phyloP scores from a whole-genome alignment of 495 filamentous ascomycete species.

The Diplogelasinospora grovesii region DNA sequence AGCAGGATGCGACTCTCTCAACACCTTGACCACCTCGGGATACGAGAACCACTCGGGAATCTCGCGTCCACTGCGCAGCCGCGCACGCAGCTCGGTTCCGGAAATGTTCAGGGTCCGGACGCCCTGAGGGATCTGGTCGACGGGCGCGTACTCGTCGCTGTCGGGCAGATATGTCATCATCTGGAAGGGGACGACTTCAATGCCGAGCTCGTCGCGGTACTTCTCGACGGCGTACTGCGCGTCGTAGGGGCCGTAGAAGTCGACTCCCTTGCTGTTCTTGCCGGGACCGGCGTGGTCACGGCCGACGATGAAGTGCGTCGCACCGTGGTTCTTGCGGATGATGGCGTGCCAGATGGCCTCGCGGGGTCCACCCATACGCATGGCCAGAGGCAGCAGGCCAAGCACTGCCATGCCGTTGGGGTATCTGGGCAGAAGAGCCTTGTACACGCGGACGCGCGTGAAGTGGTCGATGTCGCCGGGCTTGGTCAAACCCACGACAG shows the following conservation, averaged over 20 bases:
- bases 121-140: conserved; percentile 79
- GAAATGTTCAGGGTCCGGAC: conserved; percentile 93
- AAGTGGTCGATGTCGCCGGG: conserved; percentile 99
- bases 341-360: conserved; percentile 99
- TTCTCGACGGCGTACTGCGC: conserved; percentile 97
- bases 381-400: conserved; percentile 89
- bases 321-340: conserved; percentile 98
- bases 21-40: conserved; percentile 93
- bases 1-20: conserved; percentile 89
- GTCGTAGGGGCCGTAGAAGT: conserved; percentile 98
- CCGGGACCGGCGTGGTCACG: conserved; percentile 96
- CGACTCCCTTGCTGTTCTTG: conserved; percentile 90
- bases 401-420: conserved; percentile 99
- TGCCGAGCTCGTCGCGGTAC: conserved; percentile 91
- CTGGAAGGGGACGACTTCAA: conserved; percentile 98
- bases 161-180: conserved; percentile 99
- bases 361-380: conserved; percentile 98
- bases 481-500: conserved; percentile 96
- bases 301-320: conserved; percentile 98
- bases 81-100: conserved; percentile 86
- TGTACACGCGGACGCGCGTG: conserved; percentile 96
- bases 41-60: conserved; percentile 99
- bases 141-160: conserved; percentile 88
- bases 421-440: conserved; percentile 93
- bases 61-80: conserved; percentile 80